Conservation (phyloP, 495 filamentous ascomycete species). For the Penicillium egyptiacum region DNA sequence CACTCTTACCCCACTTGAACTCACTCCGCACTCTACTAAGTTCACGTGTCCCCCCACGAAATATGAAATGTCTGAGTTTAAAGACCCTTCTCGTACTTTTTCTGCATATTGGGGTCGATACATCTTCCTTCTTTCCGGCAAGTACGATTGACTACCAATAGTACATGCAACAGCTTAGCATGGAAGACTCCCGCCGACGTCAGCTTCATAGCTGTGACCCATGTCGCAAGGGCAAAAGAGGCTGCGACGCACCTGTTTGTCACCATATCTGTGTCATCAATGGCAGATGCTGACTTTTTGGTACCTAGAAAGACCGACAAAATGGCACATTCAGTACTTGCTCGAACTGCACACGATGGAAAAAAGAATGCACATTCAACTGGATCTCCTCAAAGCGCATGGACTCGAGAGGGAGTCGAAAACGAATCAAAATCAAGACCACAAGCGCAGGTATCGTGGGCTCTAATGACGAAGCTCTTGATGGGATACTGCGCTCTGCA, state of each 20-base stretch:
- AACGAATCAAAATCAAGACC: neutral
- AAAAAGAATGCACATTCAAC: constrained; percentile 36
- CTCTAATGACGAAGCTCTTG: neutral
- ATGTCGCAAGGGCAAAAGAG: constrained; percentile 46
- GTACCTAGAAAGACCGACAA: constrained; percentile 15
- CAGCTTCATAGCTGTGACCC: constrained; percentile 47
- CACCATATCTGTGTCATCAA: neutral
- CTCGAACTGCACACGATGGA: constrained; percentile 30
- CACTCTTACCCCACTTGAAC: constrained; percentile 3
- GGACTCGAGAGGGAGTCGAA: constrained; percentile 10
- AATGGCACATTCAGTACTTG: constrained; percentile 20
- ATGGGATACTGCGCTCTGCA: constrained; percentile 9
- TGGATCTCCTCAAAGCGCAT: constrained; percentile 21
- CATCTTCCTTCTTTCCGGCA: neutral
- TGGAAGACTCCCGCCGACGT: constrained; percentile 20
- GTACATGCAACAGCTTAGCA: neutral
- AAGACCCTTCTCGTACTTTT: no score
- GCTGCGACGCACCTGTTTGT: constrained; percentile 39
- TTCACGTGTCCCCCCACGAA: constrained; percentile 2
- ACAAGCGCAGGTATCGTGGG: neutral
- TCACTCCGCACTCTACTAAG: constrained; percentile 3
- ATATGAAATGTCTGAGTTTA: neutral
- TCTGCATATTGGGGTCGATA: no score
- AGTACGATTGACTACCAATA: no score
- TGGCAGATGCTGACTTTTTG: constrained; percentile 6